phyloP scores from a whole-genome alignment of 2,329 filamentous ascomycete species.

The Neonectria sp. region DNA sequence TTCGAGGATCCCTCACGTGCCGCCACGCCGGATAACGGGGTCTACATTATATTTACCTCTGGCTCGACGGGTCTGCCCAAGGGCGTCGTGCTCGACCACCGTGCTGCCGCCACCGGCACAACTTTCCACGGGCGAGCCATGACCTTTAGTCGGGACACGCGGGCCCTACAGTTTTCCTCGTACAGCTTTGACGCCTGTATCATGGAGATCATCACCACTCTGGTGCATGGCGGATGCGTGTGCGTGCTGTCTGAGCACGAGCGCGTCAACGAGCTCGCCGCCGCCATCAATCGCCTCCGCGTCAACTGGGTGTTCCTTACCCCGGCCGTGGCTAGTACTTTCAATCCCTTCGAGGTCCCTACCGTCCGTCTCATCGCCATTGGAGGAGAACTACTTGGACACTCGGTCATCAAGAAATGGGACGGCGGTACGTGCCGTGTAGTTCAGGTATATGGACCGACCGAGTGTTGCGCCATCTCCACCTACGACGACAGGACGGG shows the following conservation, averaged over 20 bases:
- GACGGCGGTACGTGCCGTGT: conserved; percentile 10
- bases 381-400: conserved; percentile 11
- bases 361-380: conserved; percentile 1
- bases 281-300: conserved; percentile 32
- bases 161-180: conserved; percentile 37
- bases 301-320: conserved; percentile 36
- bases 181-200: conserved; percentile 45
- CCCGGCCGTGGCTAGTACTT: conserved; percentile 1
- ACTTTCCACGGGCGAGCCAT: conserved; percentile 14
- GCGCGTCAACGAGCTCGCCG: conserved; percentile 32
- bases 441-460: conserved; percentile 15
- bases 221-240: conserved; percentile 43
- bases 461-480: conserved; percentile 11
- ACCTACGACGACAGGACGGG: not conserved
- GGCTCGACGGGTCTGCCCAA: conserved; percentile 36
- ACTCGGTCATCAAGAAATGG: conserved; percentile 13
- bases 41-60: conserved; percentile 35
- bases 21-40: conserved; percentile 4
- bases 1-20: not conserved
- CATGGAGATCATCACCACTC: conserved; percentile 36
- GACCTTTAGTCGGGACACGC: conserved; percentile 3
- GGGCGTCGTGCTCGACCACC: conserved; percentile 28
- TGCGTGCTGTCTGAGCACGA: conserved; percentile 40
- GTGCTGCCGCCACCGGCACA: conserved; percentile 18
- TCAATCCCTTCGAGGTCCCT: conserved; percentile 5